phyloP scores from a whole-genome alignment of 768 basidiomycete species.

The Tremella fuciformis region DNA sequence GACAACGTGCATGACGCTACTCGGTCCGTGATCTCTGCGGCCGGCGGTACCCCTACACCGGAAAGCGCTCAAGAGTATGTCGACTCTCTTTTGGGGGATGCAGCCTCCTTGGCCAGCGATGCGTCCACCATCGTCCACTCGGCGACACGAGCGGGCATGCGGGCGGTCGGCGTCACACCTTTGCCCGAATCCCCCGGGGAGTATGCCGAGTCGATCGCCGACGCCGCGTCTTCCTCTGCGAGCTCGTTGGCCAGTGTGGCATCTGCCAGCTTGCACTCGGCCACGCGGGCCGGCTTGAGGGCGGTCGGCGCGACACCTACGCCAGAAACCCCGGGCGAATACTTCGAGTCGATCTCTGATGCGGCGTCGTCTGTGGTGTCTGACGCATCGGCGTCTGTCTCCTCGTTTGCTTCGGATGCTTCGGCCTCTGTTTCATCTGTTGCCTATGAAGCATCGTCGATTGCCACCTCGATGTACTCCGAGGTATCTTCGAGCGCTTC shows the following conservation, averaged over 20 bases:
- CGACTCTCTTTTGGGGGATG: constrained; percentile 26
- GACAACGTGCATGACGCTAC: constrained; percentile 39
- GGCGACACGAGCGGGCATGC: constrained; percentile 27
- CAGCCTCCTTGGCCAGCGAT: constrained; percentile 10
- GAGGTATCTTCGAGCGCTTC: constrained; percentile 21
- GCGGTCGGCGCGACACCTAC: constrained; percentile 39
- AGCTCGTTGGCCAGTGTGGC: constrained; percentile 18
- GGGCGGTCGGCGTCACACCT: constrained; percentile 37
- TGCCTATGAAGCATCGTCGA: constrained; percentile 5
- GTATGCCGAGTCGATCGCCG: constrained; percentile 15
- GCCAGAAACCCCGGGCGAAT: constrained; percentile 33
- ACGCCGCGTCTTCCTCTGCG: constrained; percentile 20
- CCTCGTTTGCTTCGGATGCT: not conserved
- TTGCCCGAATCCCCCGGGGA: constrained; percentile 27
- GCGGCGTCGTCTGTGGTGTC: constrained; percentile 8
- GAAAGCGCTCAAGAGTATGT: constrained; percentile 33
- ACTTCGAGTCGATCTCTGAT: constrained; percentile 33
- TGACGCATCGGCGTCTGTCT: constrained; percentile 7
- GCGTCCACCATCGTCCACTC: constrained; percentile 19
- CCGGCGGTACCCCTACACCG: constrained; percentile 34
- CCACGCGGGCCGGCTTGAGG: constrained; percentile 27
- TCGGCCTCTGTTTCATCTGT: constrained; percentile 10
- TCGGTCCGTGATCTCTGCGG: constrained; percentile 31
- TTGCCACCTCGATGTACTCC: constrained; percentile 21
- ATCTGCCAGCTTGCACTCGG: constrained; percentile 29